Conservation (phyloP, 164 flowering plant species). For the Dillenia turbinata region DNA sequence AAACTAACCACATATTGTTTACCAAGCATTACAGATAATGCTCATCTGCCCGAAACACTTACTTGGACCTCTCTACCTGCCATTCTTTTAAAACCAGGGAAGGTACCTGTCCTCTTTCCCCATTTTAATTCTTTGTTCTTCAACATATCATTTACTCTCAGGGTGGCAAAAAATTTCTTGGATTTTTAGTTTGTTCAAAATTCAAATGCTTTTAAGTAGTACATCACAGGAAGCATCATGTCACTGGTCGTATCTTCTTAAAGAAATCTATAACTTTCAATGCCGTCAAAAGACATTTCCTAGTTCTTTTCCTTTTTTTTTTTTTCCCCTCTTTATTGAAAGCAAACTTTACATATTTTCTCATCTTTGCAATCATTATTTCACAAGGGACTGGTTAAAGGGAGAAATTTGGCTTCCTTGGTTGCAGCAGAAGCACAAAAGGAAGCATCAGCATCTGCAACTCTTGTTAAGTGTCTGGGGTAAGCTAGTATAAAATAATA, state of each 20-base stretch:
- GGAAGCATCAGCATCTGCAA: constrained; percentile 67
- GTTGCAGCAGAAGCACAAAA: constrained; percentile 84
- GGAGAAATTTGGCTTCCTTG: constrained; percentile 68
- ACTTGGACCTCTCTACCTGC: constrained; percentile 67
- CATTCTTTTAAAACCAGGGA: constrained; percentile 57
- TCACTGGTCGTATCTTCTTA: no score
- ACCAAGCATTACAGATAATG: constrained; percentile 25
- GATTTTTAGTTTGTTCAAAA: no score
- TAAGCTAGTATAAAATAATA: constrained; percentile 6
- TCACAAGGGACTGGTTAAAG: constrained; percentile 59
- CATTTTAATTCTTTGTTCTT: no score
- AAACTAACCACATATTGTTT: constrained; percentile 19
- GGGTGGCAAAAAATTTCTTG: no score
- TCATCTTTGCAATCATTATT: constrained; percentile 3
- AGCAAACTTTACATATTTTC: neutral
- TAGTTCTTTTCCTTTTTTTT: neutral
- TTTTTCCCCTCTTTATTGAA: neutral
- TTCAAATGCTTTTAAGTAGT: no score
- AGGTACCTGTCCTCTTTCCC: constrained; percentile 36
- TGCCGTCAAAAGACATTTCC: no score
- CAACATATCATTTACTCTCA: no score
- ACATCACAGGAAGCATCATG: no score
- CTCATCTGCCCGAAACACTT: constrained; percentile 28
- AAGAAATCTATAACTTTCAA: no score
- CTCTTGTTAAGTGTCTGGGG: constrained; percentile 72